Evolutionary conservation across 1,284 basidiomycete genomes (phyloP).

Genomic region (Exobasidium cylindrosporum): DNA sequence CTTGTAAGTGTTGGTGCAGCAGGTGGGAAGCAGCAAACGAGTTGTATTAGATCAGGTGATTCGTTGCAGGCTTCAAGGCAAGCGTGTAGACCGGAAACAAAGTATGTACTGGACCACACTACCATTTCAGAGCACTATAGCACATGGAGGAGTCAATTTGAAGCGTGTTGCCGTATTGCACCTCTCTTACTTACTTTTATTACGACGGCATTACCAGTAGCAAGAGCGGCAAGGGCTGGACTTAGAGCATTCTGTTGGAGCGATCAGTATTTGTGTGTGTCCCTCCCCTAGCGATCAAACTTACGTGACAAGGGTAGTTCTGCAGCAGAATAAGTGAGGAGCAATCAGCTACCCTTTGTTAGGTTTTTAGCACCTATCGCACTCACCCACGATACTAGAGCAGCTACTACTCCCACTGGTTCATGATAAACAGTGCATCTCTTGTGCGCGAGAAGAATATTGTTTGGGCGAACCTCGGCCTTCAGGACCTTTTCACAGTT

Average conservation of each 20-base stretch:
- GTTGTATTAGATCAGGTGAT: constrained; percentile 63
- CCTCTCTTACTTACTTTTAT: constrained; percentile 71
- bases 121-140: constrained; percentile 34
- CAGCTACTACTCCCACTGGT: constrained; percentile 87
- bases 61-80: constrained; percentile 66
- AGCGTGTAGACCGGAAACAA: constrained; percentile 62
- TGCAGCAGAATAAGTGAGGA: no score
- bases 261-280: neutral
- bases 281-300: neutral
- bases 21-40: constrained; percentile 80
- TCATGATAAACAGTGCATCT: constrained; percentile 73
- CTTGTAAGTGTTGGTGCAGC: constrained; percentile 77
- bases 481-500: constrained; percentile 34
- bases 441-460: constrained; percentile 82
- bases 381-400: constrained; percentile 81
- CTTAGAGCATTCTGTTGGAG: constrained; percentile 70
- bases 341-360: no score
- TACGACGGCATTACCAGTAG: constrained; percentile 84
- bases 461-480: constrained; percentile 57
- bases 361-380: no score
- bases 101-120: constrained; percentile 41
- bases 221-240: constrained; percentile 83
- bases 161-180: constrained; percentile 78
- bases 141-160: neutral
- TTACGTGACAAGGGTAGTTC: constrained; percentile 63